Evolutionary conservation across 2,329 filamentous ascomycete species (phyloP), one percentile per base, ranked within the genome.

Genomic region (Nannizziopsis arthrosporioides): DNA sequence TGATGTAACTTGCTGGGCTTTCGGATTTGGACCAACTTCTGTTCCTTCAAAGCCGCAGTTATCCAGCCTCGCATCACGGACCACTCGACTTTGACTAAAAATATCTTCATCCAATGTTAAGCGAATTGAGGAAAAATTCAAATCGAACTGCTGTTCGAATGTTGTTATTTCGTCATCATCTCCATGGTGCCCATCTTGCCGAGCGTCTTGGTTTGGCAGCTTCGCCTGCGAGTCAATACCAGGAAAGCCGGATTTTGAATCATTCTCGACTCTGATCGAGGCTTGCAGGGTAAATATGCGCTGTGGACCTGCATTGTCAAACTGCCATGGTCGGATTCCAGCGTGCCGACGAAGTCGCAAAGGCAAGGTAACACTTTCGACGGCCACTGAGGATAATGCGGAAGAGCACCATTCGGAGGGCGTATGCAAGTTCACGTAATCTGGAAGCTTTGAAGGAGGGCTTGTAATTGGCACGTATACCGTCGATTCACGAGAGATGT

Each of bases 361-460:
- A 5, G 85, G 84, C 11, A 96, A 67, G 1, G 83, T 85, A 31
- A 83, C 77, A 18, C 80, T 86, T 63, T 96, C 92, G 10, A 94
- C 62, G 1, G 84, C 85, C 0, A 84, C 74, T 11, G 80, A 78
- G 52, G 94, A 74, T 11, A 95, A 67, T 1, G 84, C 89, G 10
- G 86, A 82, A 2, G 78, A 77, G 57, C 93, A 81, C 92, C 92
- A 98, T 48, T 74, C 69, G 0, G 85, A 92, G 6, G 68, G 64
- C 8, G 64, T 55, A 56, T 89, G 77, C 11, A 92, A 55, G 2
- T 65, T 65, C 4, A 89, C 62, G 53, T 78, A 79, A 2, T 63
- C 55, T 1, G 82, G 80, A 19, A 83, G 55, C 32, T 63, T 66
- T 12, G 63, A 59, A 11, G 82, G 78, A 1, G 80, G 76, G 18